Evolutionary conservation across 164 flowering plant genomes (phyloP).

Genomic region (Annona squamosa): DNA sequence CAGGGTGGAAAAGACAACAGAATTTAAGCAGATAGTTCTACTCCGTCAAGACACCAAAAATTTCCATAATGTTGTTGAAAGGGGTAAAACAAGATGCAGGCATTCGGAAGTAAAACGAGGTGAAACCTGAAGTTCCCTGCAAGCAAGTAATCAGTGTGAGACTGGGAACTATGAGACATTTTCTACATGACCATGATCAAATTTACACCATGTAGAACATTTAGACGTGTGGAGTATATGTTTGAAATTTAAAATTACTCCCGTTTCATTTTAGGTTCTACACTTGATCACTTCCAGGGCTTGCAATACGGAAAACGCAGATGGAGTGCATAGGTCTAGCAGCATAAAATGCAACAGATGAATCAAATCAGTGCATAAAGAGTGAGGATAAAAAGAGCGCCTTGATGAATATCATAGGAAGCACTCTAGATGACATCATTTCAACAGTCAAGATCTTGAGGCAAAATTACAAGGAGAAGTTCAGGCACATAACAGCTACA

Average conservation of each 20-base stretch:
- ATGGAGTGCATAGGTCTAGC: background rate
- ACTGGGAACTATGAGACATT: background rate
- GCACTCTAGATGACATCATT: background rate
- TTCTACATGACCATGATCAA: background rate
- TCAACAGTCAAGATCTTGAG: background rate
- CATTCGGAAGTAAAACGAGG: background rate
- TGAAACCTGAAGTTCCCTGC: too few relatives aligned
- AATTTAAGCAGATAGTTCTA: too few relatives aligned
- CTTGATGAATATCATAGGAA: background rate
- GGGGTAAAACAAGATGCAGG: background rate
- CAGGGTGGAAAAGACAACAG: too few relatives aligned
- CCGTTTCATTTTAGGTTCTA: background rate
- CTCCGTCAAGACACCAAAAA: too few relatives aligned
- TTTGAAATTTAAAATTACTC: background rate
- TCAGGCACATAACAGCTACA: background rate
- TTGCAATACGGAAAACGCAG: background rate
- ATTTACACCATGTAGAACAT: background rate
- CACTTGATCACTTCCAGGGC: background rate
- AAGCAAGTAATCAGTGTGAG: background rate
- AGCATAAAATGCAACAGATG: background rate
- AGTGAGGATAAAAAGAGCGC: background rate
- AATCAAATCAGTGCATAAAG: background rate
- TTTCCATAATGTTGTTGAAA: too few relatives aligned
- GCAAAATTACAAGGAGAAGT: background rate
- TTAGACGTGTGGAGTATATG: background rate